These are phyloP conservation scores for Penicillium daleae DNA, from an alignment of 495 filamentous ascomycete species.

Conservation along the genomic window DNA sequence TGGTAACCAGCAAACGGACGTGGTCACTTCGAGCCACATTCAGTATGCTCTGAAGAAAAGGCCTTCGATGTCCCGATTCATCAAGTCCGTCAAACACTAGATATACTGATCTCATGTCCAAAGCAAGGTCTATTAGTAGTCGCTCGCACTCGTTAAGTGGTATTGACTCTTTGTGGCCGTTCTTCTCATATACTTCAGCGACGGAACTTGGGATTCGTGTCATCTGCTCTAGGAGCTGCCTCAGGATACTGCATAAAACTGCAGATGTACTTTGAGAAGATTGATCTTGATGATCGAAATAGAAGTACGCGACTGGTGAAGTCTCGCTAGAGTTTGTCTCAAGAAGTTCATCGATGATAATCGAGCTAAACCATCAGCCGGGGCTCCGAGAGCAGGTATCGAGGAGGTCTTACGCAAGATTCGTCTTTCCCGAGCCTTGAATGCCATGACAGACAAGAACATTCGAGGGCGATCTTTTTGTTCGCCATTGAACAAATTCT, in stretches of 20 bases:
- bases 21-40: not conserved
- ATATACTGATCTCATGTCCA: not conserved
- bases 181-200: not conserved
- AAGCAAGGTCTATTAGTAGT: not conserved
- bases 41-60: not conserved
- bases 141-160: not conserved
- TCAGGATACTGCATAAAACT: not conserved
- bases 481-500: not conserved
- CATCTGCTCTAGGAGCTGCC: conserved; percentile 2
- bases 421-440: not conserved
- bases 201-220: not conserved
- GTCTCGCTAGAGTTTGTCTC: not conserved
- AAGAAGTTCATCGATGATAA: conserved; percentile 3
- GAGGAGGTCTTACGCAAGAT: not conserved
- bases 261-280: conserved; percentile 1
- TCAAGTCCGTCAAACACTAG: not conserved
- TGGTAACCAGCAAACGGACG: not conserved
- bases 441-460: conserved; percentile 3
- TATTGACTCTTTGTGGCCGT: not conserved
- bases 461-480: not conserved
- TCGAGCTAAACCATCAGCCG: not conserved
- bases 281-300: conserved; percentile 2
- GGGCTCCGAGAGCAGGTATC: not conserved
- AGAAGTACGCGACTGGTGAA: not conserved
- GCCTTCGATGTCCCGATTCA: not conserved